phyloP scores from a whole-genome alignment of 345 rosid species.

The Limnanthes douglasii region DNA sequence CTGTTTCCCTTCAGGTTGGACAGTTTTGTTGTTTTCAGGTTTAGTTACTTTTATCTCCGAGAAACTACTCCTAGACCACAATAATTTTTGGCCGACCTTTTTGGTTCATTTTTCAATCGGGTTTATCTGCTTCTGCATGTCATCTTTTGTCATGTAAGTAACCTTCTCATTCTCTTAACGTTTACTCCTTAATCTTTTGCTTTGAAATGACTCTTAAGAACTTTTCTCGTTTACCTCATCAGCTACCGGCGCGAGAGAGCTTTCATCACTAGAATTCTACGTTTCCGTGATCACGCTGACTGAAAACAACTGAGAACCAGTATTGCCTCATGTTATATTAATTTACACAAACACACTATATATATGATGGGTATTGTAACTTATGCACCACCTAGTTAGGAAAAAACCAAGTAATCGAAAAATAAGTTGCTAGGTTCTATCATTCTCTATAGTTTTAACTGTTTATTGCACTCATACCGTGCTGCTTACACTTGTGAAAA shows the following conservation, averaged over 20 bases:
- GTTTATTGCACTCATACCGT: too few relatives aligned
- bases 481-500: too few relatives aligned
- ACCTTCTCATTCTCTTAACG: slow-evolving; percentile 5
- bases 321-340: too few relatives aligned
- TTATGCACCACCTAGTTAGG: too few relatives aligned
- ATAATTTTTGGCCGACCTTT: slow-evolving; percentile 43
- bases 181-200: background rate
- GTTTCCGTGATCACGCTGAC: slow-evolving; percentile 43
- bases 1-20: slow-evolving; percentile 74
- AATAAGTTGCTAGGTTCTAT: too few relatives aligned
- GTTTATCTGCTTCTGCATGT: slow-evolving; percentile 29
- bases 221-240: slow-evolving; percentile 5
- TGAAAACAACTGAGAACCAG: too few relatives aligned
- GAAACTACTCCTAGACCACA: slow-evolving; percentile 31
- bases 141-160: slow-evolving; percentile 49
- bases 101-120: slow-evolving; percentile 31
- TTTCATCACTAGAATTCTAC: slow-evolving; percentile 52
- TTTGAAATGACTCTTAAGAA: background rate
- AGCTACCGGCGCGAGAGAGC: slow-evolving; percentile 54
- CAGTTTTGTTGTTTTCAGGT: slow-evolving; percentile 37
- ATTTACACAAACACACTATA: too few relatives aligned
- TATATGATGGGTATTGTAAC: too few relatives aligned
- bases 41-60: slow-evolving; percentile 39
- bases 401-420: too few relatives aligned
- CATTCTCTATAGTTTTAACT: too few relatives aligned